Evolutionary conservation across 805 yeast species (phyloP), one percentile per base, ranked within the genome.

Genomic region (Yamadazyma scolyti): DNA sequence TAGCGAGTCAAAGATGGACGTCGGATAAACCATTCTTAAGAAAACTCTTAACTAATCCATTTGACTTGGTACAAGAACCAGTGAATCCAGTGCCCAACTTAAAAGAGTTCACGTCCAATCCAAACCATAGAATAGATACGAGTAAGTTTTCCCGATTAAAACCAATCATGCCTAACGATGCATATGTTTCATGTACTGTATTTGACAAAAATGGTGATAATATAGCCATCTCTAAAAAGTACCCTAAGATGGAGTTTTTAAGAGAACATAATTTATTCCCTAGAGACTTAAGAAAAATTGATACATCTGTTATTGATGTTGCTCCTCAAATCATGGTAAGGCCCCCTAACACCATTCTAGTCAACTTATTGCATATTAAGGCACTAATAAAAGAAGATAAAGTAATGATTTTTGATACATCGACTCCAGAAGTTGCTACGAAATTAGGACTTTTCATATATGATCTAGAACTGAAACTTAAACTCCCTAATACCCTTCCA

Each of bases 271-370:
- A 79, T 15, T 54, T 89, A 16, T 86, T 80, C 41, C 95, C 97
- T 2, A 65, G 97, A 58, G 97, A 89, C 54, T 61, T 89, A 40
- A 60, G 97, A 18, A 88, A 85, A 49, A 81, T 89, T 31, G 96
- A 90, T 48, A 65, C 79, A 4, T 68, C 83, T 1, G 63, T 76
- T 22, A 71, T 75, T 33, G 95, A 87, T 55, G 85, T 90, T 13
- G 89, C 89, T 3, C 98, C 98, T 0, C 77, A 87, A 12, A 82
- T 93, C 27, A 79, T 89, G 37, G 87, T 88, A 14, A 71, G 97
- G 37, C 48, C 64, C n/a, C 70, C 75, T 16, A 73, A 75, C 41
- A 82, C 94, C 31, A 83, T 90, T 12, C 63, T 93, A 32, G 77
- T 93, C 28, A 89, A 88, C 51, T 58, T 93, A 48, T 61, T 93